These are phyloP conservation scores for Xylaria arbuscula DNA, from an alignment of 2,329 filamentous ascomycete genomes.

Conservation along the genomic window DNA sequence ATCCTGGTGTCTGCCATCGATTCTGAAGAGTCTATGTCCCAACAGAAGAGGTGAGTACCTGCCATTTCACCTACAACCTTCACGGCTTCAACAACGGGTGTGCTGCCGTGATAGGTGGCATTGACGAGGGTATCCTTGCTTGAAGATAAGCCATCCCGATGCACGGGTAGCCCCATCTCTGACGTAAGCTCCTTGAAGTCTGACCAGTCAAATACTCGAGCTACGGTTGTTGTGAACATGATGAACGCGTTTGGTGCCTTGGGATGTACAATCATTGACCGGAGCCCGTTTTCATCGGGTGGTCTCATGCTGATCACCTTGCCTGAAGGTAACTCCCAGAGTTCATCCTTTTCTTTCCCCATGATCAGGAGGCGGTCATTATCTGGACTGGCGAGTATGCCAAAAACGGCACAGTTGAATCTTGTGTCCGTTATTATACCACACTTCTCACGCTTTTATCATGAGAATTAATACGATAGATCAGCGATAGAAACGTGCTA, in stretches of 20 bases:
- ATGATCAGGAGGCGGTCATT: constrained; percentile 42
- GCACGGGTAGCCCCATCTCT: too few relatives aligned
- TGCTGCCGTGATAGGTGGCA: constrained; percentile 18
- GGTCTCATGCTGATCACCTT: constrained; percentile 27
- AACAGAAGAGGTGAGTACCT: constrained; percentile 30
- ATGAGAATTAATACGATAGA: constrained; percentile 37
- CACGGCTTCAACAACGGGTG: constrained; percentile 26
- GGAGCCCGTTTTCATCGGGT: constrained; percentile 27
- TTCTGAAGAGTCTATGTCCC: constrained; percentile 29
- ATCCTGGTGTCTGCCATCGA: too few relatives aligned
- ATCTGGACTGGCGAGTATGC: constrained; percentile 36
- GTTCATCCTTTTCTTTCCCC: constrained; percentile 36
- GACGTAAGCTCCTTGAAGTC: constrained; percentile 29
- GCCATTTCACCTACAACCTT: constrained; percentile 22
- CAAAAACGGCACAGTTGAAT: constrained; percentile 33
- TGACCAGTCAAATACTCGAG: constrained; percentile 32
- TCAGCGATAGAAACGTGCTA: too few relatives aligned
- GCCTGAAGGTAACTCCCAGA: constrained; percentile 44
- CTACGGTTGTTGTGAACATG: constrained; percentile 23
- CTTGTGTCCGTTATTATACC: constrained; percentile 37
- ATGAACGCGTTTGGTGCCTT: constrained; percentile 26
- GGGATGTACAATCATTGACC: constrained; percentile 33
- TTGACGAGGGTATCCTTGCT: too few relatives aligned
- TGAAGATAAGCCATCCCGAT: too few relatives aligned
- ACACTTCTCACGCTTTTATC: constrained; percentile 13